Conservation (phyloP, 768 basidiomycete species). For the Leccinellum luteum region DNA sequence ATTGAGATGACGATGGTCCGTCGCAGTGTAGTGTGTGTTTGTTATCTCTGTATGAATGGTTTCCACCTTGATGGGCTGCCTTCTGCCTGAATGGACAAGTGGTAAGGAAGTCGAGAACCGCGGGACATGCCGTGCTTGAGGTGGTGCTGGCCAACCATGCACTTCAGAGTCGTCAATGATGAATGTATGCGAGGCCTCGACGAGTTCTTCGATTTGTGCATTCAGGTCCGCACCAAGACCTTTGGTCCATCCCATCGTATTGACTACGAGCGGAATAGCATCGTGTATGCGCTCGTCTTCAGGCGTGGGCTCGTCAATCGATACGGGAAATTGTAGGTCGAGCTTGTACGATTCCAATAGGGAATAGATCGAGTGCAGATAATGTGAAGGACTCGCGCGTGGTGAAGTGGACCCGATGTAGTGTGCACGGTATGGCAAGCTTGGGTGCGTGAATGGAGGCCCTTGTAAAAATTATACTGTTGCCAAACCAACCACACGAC, state of each 20-base stretch:
- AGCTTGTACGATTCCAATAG: conserved; percentile 65
- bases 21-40: conserved; percentile 34
- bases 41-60: conserved; percentile 39
- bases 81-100: background rate
- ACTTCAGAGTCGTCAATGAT: conserved; percentile 23
- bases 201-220: conserved; percentile 61
- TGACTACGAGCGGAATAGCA: conserved; percentile 80
- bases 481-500: background rate
- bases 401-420: conserved; percentile 82
- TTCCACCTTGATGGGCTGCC: conserved; percentile 31
- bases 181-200: conserved; percentile 46
- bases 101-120: background rate
- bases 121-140: conserved; percentile 5
- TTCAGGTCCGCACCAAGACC: conserved; percentile 86
- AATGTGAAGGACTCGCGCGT: conserved; percentile 70
- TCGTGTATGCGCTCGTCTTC: conserved; percentile 46
- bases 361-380: conserved; percentile 65
- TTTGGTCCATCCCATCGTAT: conserved; percentile 97
- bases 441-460: conserved; percentile 84
- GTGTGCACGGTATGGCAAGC: conserved; percentile 68
- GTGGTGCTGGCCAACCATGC: conserved; percentile 17
- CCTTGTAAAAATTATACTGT: conserved; percentile 41
- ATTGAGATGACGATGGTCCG: conserved; percentile 69
- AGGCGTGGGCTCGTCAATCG: conserved; percentile 27
- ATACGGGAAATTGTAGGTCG: conserved; percentile 56